These are phyloP conservation scores for Ulmus americana DNA, from an alignment of 331 rosid species.

Conservation along the genomic window DNA sequence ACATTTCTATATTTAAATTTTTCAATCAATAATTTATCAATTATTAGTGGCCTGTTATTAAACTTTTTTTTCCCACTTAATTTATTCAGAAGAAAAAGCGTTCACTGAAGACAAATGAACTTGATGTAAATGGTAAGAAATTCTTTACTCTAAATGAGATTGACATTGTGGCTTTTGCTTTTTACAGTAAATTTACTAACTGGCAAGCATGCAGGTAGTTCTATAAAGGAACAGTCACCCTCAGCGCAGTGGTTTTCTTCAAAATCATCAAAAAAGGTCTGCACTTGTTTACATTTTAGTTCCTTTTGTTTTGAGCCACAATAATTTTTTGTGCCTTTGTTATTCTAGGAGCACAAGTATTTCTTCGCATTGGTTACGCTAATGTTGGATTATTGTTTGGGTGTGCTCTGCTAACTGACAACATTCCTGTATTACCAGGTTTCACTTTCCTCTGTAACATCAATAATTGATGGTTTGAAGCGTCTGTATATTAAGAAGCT, in stretches of 20 bases:
- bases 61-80: constrained; percentile 16
- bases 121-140: constrained; percentile 40
- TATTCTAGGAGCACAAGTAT: background rate
- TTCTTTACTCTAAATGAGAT: constrained; percentile 21
- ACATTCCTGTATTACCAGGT: constrained; percentile 33
- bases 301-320: background rate
- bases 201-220: constrained; percentile 42
- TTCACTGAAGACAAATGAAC: constrained; percentile 38
- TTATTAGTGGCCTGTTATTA: background rate
- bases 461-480: constrained; percentile 80
- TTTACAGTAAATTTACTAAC: constrained; percentile 17
- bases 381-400: background rate
- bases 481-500: constrained; percentile 74
- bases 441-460: constrained; percentile 70
- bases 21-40: background rate
- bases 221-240: constrained; percentile 35
- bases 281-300: background rate
- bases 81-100: constrained; percentile 57
- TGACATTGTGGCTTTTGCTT: constrained; percentile 4
- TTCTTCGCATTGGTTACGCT: background rate
- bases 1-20: background rate
- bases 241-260: constrained; percentile 63
- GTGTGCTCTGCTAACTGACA: background rate
- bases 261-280: constrained; percentile 62
- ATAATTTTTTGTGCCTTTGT: constrained; percentile 3